Evolutionary conservation across 2,329 filamentous ascomycete species (phyloP).

Genomic region (Hypoxylon rubiginosum): DNA sequence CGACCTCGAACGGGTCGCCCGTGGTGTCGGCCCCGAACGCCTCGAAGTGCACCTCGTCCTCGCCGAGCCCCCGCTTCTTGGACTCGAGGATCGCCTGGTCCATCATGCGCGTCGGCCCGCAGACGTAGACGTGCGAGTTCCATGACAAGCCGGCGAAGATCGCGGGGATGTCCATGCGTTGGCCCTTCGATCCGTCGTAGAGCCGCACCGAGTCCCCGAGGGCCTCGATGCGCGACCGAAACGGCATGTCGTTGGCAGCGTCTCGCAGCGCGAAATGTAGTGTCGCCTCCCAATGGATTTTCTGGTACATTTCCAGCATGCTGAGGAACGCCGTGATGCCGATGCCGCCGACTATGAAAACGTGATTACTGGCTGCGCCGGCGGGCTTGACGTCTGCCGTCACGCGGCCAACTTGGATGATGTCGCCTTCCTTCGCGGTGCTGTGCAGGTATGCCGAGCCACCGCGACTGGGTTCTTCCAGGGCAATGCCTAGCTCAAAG

Average conservation of each 20-base stretch:
- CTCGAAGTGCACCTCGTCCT: conserved; percentile 71
- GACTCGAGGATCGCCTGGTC: conserved; percentile 61
- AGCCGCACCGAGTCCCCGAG: conserved; percentile 61
- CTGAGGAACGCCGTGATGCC: conserved; percentile 75
- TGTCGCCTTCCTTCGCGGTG: conserved; percentile 60
- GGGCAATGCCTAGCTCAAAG: conserved; percentile 71
- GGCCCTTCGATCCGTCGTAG: conserved; percentile 65
- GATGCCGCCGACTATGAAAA: conserved; percentile 75
- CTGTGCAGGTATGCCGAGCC: conserved; percentile 72
- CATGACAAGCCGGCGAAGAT: conserved; percentile 63
- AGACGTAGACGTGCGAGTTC: conserved; percentile 72
- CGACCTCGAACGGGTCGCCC: conserved; percentile 72
- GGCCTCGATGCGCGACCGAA: conserved; percentile 60
- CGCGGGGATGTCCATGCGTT: conserved; percentile 64
- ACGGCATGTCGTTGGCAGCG: conserved; percentile 66
- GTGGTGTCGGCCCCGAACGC: conserved; percentile 66
- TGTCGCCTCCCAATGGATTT: conserved; percentile 63
- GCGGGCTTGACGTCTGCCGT: conserved; percentile 63
- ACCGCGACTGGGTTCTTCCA: conserved; percentile 68
- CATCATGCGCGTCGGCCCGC: conserved; percentile 71
- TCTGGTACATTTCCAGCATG: conserved; percentile 58
- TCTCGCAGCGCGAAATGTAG: conserved; percentile 72
- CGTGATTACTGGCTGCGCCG: conserved; percentile 66
- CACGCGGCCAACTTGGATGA: conserved; percentile 65
- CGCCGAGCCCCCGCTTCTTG: conserved; percentile 57